Evolutionary conservation across 345 rosid species (phyloP).

Genomic region (Erodium maritimum): DNA sequence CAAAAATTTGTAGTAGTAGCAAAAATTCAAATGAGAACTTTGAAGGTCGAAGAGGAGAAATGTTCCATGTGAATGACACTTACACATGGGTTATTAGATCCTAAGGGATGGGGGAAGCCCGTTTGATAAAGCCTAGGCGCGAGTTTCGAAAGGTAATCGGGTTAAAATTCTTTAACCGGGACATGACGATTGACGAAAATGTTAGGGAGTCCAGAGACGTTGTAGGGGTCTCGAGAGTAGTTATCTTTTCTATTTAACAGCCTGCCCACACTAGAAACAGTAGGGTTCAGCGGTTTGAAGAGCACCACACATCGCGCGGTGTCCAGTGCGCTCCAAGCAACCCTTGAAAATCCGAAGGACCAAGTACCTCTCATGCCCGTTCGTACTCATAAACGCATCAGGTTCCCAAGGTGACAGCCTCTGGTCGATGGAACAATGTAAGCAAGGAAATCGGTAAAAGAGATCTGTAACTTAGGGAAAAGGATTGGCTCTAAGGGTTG

Average conservation of each 20-base stretch:
- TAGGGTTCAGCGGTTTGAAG: conserved; percentile 2
- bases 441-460: no score
- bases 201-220: background rate
- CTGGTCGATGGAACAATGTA: no score
- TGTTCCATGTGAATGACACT: conserved; percentile 10
- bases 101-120: conserved; percentile 10
- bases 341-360: background rate
- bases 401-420: no score
- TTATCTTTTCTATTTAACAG: background rate
- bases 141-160: background rate
- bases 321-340: conserved; percentile 1
- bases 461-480: no score
- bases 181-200: background rate
- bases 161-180: background rate
- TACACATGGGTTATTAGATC: conserved; percentile 12
- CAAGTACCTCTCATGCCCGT: no score
- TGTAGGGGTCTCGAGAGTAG: background rate
- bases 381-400: no score
- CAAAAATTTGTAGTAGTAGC: no score
- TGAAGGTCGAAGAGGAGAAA: conserved; percentile 12
- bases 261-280: no score
- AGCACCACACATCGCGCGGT: conserved; percentile 3
- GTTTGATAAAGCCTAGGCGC: conserved; percentile 5
- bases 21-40: conserved; percentile 2
- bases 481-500: no score